These are phyloP conservation scores for Nothopassalora personata DNA, from an alignment of 2,329 filamentous ascomycete species.

Conservation along the genomic window DNA sequence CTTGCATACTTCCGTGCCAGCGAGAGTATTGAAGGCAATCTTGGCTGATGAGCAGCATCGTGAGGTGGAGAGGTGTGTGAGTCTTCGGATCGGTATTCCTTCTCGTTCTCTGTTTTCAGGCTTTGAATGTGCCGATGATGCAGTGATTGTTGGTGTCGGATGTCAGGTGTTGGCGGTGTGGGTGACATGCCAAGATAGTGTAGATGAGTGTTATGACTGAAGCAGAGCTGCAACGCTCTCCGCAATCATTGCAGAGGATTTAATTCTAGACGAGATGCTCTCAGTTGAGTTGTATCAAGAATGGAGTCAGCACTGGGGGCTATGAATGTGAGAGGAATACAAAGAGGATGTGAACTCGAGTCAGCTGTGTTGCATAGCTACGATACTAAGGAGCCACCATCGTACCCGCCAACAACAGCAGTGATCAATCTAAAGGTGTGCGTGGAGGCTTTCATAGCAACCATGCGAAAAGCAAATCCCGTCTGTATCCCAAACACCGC, in stretches of 20 bases:
- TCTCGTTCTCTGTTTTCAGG: too few species aligned
- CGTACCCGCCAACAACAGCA: not conserved
- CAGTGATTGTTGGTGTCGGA: too few species aligned
- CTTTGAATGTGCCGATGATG: too few species aligned
- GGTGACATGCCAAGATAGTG: not conserved
- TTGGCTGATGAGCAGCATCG: not conserved
- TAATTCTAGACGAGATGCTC: not conserved
- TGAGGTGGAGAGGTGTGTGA: not conserved
- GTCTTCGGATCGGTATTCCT: too few species aligned
- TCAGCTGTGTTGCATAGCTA: not conserved
- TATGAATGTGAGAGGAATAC: not conserved
- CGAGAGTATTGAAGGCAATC: not conserved
- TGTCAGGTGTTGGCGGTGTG: not conserved
- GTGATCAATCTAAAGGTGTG: not conserved
- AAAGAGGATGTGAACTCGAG: not conserved
- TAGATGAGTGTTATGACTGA: not conserved
- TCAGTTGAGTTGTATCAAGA: not conserved
- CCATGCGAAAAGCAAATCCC: not conserved
- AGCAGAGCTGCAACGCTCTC: not conserved
- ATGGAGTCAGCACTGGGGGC: too few species aligned
- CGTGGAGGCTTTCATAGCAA: not conserved
- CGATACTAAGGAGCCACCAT: conserved; percentile 2
- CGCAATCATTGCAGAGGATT: not conserved
- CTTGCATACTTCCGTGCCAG: not conserved
- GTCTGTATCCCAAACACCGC: not conserved